These are phyloP conservation scores for Cercophora sp. DNA, from an alignment of 495 filamentous ascomycete species.

Conservation along the genomic window DNA sequence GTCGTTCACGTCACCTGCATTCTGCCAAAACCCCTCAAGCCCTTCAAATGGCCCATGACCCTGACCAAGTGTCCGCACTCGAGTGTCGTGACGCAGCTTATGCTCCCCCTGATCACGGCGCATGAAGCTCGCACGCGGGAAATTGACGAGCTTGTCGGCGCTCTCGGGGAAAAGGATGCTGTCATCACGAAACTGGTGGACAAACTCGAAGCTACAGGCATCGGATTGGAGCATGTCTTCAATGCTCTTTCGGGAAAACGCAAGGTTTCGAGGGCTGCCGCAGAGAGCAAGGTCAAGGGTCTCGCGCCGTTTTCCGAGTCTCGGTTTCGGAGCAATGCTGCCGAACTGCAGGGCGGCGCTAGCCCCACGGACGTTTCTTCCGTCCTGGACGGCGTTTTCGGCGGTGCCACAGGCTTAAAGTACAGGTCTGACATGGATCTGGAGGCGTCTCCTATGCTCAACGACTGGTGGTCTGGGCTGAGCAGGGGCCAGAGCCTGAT, in stretches of 20 bases:
- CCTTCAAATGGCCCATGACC: conserved; percentile 65
- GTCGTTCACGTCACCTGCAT: conserved; percentile 54
- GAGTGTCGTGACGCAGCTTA: conserved; percentile 55
- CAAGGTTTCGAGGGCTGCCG: conserved; percentile 39
- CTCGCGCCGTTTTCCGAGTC: conserved; percentile 49
- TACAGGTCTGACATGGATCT: conserved; percentile 22
- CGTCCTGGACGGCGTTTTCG: conserved; percentile 35
- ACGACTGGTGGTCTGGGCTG: conserved; percentile 51
- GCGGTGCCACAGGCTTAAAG: conserved; percentile 25
- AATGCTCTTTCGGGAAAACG: conserved; percentile 56
- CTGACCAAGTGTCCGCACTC: conserved; percentile 54
- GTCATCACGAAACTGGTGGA: conserved; percentile 72
- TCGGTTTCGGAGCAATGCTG: conserved; percentile 40
- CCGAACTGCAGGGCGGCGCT: conserved; percentile 20
- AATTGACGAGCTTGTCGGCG: conserved; percentile 51
- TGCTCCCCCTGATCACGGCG: conserved; percentile 65
- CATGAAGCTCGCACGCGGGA: conserved; percentile 48
- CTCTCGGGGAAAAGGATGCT: conserved; percentile 71
- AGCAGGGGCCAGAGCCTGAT: conserved; percentile 26
- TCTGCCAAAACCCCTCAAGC: conserved; percentile 62
- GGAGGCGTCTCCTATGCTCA: conserved; percentile 28
- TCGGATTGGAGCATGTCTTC: conserved; percentile 67
- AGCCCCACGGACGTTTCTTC: conserved; percentile 30
- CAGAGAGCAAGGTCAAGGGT: conserved; percentile 52
- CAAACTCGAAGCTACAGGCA: conserved; percentile 66